phyloP scores from a whole-genome alignment of 257 asterid genomes.

The Ligustrum vulgare region DNA sequence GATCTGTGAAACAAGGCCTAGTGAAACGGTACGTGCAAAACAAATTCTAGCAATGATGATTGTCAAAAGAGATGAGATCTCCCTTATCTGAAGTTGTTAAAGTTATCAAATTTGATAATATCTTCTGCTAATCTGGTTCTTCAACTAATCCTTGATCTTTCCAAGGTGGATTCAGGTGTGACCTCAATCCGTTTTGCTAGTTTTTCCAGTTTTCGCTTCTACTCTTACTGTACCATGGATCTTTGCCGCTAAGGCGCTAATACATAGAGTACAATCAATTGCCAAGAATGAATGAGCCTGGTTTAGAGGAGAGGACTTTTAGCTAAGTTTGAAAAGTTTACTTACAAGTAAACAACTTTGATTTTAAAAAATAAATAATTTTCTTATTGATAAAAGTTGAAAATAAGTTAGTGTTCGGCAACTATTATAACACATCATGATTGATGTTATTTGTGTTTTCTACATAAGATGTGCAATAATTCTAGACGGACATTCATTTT shows the following conservation, averaged over 20 bases:
- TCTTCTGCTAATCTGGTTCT: constrained; percentile 63
- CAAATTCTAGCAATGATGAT: constrained; percentile 93
- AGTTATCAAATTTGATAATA: constrained; percentile 46
- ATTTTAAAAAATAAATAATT: too few species aligned
- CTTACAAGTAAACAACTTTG: background rate
- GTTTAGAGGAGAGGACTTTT: background rate
- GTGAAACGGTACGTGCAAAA: constrained; percentile 85
- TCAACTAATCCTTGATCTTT: constrained; percentile 82
- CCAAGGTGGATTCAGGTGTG: constrained; percentile 69
- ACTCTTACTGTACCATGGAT: background rate
- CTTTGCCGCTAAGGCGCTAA: background rate
- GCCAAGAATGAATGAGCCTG: background rate
- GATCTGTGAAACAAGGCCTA: too few species aligned
- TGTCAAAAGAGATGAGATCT: constrained; percentile 94
- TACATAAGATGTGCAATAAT: too few species aligned
- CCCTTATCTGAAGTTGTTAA: constrained; percentile 87
- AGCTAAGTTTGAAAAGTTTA: background rate
- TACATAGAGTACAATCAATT: background rate
- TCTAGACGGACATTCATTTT: too few species aligned
- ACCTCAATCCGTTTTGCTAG: background rate
- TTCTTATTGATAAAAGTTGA: background rate
- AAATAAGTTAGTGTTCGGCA: too few species aligned
- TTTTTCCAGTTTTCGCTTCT: background rate
- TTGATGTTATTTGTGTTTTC: too few species aligned
- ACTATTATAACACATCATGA: too few species aligned